These are phyloP conservation scores for Lasiodiplodia gonubiensis DNA, from an alignment of 2,329 filamentous ascomycete genomes.

Conservation along the genomic window DNA sequence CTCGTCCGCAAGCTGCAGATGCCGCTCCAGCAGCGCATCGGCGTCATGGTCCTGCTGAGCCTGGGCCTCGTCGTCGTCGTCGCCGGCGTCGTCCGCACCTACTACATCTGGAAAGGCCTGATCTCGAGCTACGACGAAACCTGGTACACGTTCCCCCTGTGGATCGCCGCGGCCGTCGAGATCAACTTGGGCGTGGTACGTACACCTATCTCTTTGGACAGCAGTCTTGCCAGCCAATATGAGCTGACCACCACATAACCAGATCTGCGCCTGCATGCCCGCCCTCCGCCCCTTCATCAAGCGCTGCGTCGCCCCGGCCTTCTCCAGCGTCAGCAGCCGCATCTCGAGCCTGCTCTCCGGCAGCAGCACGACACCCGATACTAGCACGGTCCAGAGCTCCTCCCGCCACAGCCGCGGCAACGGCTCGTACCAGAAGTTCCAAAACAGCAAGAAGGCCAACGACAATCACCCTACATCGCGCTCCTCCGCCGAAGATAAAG, in stretches of 20 bases:
- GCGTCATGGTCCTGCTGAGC: constrained; percentile 47
- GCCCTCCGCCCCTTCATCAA: constrained; percentile 40
- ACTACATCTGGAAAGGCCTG: constrained; percentile 51
- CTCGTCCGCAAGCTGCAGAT: constrained; percentile 51
- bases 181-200: constrained; percentile 56
- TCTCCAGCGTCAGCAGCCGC: constrained; percentile 6
- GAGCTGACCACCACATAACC: neutral
- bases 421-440: constrained; percentile 11
- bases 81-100: constrained; percentile 51
- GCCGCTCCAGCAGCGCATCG: constrained; percentile 48
- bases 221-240: too few species aligned
- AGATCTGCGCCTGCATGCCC: constrained; percentile 48
- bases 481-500: neutral
- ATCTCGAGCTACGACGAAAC: constrained; percentile 51
- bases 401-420: neutral
- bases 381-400: neutral
- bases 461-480: neutral
- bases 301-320: constrained; percentile 8
- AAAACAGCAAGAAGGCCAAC: neutral
- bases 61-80: constrained; percentile 51
- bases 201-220: too few species aligned
- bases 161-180: constrained; percentile 55
- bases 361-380: neutral
- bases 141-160: constrained; percentile 54
- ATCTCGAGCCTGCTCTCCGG: constrained; percentile 6